Evolutionary conservation across 768 basidiomycete genomes (phyloP).

Genomic region (Obba rivulosa): DNA sequence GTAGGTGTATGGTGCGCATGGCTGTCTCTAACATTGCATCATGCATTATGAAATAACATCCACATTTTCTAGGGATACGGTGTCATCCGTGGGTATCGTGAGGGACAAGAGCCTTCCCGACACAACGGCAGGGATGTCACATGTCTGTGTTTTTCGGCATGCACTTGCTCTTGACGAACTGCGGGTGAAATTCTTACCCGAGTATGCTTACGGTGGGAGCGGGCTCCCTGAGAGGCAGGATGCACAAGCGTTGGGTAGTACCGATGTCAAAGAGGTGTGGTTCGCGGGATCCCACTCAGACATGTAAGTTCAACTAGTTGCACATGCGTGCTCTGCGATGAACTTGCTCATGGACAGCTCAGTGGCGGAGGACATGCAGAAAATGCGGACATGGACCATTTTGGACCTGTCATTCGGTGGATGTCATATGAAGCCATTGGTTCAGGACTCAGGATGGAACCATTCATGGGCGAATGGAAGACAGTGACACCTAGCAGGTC

Average conservation of each 20-base stretch:
- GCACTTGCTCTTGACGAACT: not conserved
- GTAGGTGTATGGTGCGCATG: conserved; percentile 27
- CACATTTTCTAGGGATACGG: conserved; percentile 12
- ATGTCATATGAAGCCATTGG: not conserved
- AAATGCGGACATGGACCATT: not conserved
- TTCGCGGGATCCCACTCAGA: not conserved
- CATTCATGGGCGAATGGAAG: not conserved
- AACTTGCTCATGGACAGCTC: not conserved
- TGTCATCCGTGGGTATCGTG: conserved; percentile 15
- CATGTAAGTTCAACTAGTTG: not conserved
- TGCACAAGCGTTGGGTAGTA: not conserved
- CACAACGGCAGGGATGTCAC: not conserved
- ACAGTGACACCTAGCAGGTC: not conserved
- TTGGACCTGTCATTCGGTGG: not conserved
- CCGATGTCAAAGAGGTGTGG: not conserved
- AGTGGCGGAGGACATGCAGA: not conserved
- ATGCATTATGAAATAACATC: not conserved
- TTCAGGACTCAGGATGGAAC: not conserved
- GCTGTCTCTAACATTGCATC: not conserved
- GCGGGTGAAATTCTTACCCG: not conserved
- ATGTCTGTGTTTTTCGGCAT: not conserved
- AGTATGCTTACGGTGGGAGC: not conserved
- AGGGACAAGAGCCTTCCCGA: conserved; percentile 7
- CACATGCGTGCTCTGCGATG: not conserved
- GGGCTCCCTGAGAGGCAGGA: too few relatives aligned